Evolutionary conservation across 371 early-diverging fungal species (phyloP), one percentile per base, ranked within the genome.

Genomic region (Actinomortierella ambigua): DNA sequence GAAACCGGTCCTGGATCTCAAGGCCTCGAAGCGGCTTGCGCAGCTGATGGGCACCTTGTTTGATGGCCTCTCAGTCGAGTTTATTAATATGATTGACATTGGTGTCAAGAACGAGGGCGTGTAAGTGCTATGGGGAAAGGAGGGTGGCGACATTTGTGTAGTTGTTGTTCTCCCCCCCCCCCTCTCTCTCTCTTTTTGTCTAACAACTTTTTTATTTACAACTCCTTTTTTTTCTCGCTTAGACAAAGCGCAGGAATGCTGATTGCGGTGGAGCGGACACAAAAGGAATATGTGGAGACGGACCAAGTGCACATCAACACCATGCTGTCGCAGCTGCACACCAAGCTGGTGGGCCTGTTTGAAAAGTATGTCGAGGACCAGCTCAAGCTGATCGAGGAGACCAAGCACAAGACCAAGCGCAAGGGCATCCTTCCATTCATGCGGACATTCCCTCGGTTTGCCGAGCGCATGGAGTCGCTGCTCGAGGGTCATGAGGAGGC

Each of bases 301-400:
- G 85, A 87, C 54, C 87, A 87, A 34, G 57, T 24, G 0, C 58
- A 60, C 26, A 44, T 89, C 17, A 66, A 87, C 20, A 82, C 81
- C n/a, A 73, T 95, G 59, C 78, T 95, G 55, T 81, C 88, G 48
- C 81, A 85, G 0, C 67, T 93, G 44, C 78, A 86, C 39, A 84
- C 87, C 20, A 83, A 90, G 46, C 69, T 93, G 41, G 82, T 76
- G 11, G 68, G 80, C 14, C 85, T 89, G 63, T 95, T 95, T 80
- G 90, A 91, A 27, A 85, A 82, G 56, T 95, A 92, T 77, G 80
- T 95, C 88, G 86, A 89, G 13, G 96, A 96, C 41, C 97, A 97
- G 77, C 79, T 95, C 39, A 88, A 88, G 59, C 83, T 87, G 18
- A 94, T 98, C 61, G 97, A 98, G 53, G 96, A 95, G 23, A 93